Conservation (phyloP, 768 basidiomycete genomes). For the Leccinellum rugosiceps region DNA sequence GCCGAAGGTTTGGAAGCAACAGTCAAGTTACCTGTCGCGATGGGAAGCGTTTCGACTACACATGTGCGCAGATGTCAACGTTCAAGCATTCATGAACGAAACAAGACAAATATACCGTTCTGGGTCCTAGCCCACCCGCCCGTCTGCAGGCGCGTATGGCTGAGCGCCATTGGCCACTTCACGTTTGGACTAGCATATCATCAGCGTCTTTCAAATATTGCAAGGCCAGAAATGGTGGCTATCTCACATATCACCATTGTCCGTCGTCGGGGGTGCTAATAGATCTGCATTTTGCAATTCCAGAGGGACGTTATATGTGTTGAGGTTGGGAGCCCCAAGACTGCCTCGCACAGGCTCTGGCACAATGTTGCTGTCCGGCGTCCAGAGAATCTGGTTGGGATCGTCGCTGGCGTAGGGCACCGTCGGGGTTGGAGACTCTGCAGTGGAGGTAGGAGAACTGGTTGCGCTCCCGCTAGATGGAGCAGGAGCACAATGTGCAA, state of each 20-base stretch:
- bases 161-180: conserved; percentile 59
- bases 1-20: not conserved
- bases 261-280: conserved; percentile 58
- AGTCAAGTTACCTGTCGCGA: conserved; percentile 32
- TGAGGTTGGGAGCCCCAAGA: conserved; percentile 47
- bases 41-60: conserved; percentile 35
- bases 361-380: conserved; percentile 14
- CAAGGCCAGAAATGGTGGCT: not conserved
- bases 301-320: conserved; percentile 52
- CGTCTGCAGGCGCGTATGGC: conserved; percentile 51
- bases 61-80: not conserved
- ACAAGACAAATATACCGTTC: conserved; percentile 37
- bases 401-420: conserved; percentile 39
- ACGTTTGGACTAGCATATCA: conserved; percentile 34
- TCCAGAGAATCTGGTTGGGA: conserved; percentile 44
- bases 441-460: conserved; percentile 15
- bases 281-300: conserved; percentile 55
- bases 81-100: not conserved
- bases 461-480: not conserved
- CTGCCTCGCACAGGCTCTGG: conserved; percentile 42
- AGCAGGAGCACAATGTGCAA: conserved; percentile 1
- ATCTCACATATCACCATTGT: conserved; percentile 46
- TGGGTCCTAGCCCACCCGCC: conserved; percentile 63
- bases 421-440: conserved; percentile 36
- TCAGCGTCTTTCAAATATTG: not conserved